These are phyloP conservation scores for Vittaforma corneae DNA, from an alignment of 371 early-diverging fungal genomes.

Conservation along the genomic window DNA sequence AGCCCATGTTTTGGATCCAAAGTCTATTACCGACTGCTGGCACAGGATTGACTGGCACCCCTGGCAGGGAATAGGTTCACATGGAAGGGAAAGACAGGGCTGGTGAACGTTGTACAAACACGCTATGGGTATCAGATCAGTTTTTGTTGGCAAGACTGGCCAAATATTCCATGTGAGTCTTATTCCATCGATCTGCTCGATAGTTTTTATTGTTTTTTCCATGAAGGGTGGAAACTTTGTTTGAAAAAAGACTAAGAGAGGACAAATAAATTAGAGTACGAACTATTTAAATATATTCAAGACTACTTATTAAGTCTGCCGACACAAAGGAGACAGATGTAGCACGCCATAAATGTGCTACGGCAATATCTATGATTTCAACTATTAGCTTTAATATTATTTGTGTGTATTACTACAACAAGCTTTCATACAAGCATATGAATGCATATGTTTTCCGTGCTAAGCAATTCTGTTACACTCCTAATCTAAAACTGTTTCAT, in stretches of 20 bases:
- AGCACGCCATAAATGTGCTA: not conserved
- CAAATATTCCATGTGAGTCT: constrained; percentile 95
- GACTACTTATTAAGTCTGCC: not conserved
- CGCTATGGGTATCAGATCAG: constrained; percentile 83
- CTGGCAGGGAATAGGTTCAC: constrained; percentile 88
- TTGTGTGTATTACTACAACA: not conserved
- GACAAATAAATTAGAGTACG: not conserved
- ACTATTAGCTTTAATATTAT: not conserved
- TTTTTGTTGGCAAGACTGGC: constrained; percentile 79
- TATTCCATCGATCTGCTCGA: constrained; percentile 60
- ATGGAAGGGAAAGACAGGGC: constrained; percentile 67
- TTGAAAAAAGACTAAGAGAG: not conserved
- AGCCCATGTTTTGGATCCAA: constrained; percentile 84
- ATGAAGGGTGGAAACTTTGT: constrained; percentile 33
- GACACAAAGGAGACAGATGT: not conserved
- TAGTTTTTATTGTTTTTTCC: constrained; percentile 55
- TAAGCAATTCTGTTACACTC: no score
- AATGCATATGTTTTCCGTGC: no score
- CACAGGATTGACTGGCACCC: constrained; percentile 88
- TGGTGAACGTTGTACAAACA: constrained; percentile 89
- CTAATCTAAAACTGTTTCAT: no score
- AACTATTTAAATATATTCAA: not conserved
- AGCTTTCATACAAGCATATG: not conserved
- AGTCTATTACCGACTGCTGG: constrained; percentile 89
- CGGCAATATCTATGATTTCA: not conserved